Base-by-base conservation (phyloP, 768 basidiomycete genomes). In the Russula earlei region DNA sequence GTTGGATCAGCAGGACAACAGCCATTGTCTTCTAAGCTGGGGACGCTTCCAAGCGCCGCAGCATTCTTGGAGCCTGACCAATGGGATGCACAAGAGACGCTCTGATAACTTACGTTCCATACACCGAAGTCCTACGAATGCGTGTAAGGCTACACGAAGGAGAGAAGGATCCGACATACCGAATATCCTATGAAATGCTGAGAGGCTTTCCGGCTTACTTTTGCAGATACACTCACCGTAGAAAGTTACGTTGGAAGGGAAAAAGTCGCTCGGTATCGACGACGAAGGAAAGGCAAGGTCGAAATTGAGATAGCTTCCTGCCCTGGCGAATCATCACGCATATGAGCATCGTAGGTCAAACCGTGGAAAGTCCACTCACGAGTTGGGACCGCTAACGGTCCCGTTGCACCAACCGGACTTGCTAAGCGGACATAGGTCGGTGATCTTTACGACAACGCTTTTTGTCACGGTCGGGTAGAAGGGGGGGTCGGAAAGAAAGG, bases 231-330 rank as follows among this genome's bases (percentile, higher is more conserved):
- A 69, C 71, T 55, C 51, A 72, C 87, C 88, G 65, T 91, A 91
- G 10, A 80, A 64, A 5, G 81, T 65, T 58, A 68, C 74, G 64
- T 91, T 74, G 5, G 83, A 85, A 0, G 89, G 90, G 66, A 88
- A 91, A 63, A 88, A 92, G 62, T 79, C 72, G 45, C 72, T 67
- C 29, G 87, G 78, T 55, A 91, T 87, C 17, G 85, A 59, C 2
- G 64, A 61, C 5, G 88, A 89, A 2, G 88, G 89, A 67, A 75
- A 90, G 40, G 85, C 82, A 49, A 91, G 80, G 69, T 92, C 89
- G 67, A 92, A 91, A 65, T 91, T 91, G 55, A 91, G 74, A 62
- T 76, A 80, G 47, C 74, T 73, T 6, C 85, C 86, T 37, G 78
- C 85, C 46, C 87, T 90, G 59, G 34, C n/a, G n/a, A n/a, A n/a